Percentiles rank a stretch among this genome's conserved stretches.
These are phyloP conservation scores for Coemansia sp. DNA, from an alignment of 371 early-diverging fungal species.

Conservation along the genomic window DNA sequence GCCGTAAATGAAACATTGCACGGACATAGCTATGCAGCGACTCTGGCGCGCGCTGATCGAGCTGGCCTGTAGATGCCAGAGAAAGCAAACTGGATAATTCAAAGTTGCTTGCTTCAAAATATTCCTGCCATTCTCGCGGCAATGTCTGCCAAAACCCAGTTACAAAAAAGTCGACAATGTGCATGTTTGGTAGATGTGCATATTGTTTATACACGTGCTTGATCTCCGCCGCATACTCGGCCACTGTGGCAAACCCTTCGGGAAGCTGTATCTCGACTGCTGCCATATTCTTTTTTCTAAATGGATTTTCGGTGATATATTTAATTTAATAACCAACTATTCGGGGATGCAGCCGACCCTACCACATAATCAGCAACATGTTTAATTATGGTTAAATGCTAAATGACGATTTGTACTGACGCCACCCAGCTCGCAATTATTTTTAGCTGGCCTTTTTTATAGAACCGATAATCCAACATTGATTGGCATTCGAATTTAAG, in stretches of 20 bases:
- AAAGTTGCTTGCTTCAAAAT: slow-evolving; percentile 15
- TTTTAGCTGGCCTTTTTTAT: too few relatives aligned
- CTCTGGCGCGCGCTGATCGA: slow-evolving; percentile 9
- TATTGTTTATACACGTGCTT: slow-evolving; percentile 46
- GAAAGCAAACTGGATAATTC: slow-evolving; percentile 16
- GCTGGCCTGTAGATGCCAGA: slow-evolving; percentile 28
- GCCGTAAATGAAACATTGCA: slow-evolving; percentile 27
- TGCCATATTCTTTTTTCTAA: background rate
- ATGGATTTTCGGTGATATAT: background rate
- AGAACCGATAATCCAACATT: background rate
- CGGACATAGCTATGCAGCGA: slow-evolving; percentile 25
- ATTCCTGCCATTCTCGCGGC: slow-evolving; percentile 55
- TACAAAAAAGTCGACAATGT: slow-evolving; percentile 60
- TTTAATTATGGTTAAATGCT: background rate
- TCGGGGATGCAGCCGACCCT: too few relatives aligned
- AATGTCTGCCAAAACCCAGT: slow-evolving; percentile 55
- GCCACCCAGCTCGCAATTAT: too few relatives aligned
- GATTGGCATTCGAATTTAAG: background rate
- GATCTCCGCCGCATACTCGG: slow-evolving; percentile 51
- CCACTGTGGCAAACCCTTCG: slow-evolving; percentile 19
- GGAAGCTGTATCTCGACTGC: slow-evolving; percentile 19
- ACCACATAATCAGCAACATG: background rate
- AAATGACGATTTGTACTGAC: too few relatives aligned
- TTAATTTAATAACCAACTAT: background rate
- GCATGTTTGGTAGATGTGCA: slow-evolving; percentile 54